phyloP scores from a whole-genome alignment of 2,329 filamentous ascomycete species.

The Penicillium polonicum region DNA sequence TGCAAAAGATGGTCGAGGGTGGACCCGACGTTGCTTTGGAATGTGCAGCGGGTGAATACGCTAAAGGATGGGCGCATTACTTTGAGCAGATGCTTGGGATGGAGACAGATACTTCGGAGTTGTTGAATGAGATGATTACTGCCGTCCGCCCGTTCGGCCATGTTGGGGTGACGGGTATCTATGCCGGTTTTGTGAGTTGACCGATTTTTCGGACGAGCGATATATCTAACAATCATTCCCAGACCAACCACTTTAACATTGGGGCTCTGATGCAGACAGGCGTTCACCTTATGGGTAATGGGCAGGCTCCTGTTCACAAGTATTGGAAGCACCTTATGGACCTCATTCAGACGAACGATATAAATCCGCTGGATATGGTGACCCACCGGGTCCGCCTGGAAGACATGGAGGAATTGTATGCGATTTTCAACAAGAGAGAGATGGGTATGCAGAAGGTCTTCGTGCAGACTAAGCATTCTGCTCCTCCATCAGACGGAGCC shows the following conservation, averaged over 20 bases:
- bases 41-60: slow-evolving; percentile 62
- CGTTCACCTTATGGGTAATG: slow-evolving; percentile 71
- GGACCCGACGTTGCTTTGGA: slow-evolving; percentile 76
- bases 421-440: slow-evolving; percentile 56
- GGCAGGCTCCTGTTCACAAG: slow-evolving; percentile 71
- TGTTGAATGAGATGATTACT: slow-evolving; percentile 56
- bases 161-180: slow-evolving; percentile 73
- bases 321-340: slow-evolving; percentile 79
- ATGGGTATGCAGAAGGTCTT: slow-evolving; percentile 79
- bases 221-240: neutral
- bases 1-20: slow-evolving; percentile 71
- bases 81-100: slow-evolving; percentile 62
- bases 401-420: slow-evolving; percentile 67
- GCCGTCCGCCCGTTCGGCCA: slow-evolving; percentile 59
- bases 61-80: slow-evolving; percentile 61
- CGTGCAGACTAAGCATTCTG: slow-evolving; percentile 59
- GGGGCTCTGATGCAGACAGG: slow-evolving; percentile 83
- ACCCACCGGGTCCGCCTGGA: slow-evolving; percentile 74
- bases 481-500: slow-evolving; percentile 50
- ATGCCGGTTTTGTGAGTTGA: slow-evolving; percentile 56
- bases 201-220: neutral
- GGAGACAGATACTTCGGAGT: slow-evolving; percentile 77
- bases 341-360: slow-evolving; percentile 63
- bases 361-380: slow-evolving; percentile 78
- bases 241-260: slow-evolving; percentile 81